Evolutionary conservation across 148 eudicot genomes (phyloP).

Genomic region (Diospyros kaki): DNA sequence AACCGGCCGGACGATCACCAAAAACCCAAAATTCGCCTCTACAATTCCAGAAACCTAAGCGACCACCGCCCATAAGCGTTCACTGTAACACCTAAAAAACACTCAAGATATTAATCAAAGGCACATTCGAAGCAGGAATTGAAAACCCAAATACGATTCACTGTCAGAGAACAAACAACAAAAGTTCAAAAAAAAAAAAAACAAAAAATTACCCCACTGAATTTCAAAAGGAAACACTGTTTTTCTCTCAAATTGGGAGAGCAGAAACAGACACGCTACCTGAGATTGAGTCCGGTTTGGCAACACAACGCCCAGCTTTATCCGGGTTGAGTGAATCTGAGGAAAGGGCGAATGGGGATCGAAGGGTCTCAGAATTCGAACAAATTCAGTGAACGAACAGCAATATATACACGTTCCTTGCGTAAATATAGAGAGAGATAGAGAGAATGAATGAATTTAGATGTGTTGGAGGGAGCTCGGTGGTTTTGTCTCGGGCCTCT

Average conservation of each 20-base stretch:
- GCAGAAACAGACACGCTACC: conserved; percentile 22
- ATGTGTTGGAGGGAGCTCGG: conserved; percentile 26
- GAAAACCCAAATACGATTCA: conserved; percentile 34
- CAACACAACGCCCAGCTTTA: neutral
- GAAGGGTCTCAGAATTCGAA: conserved; percentile 12
- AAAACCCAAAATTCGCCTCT: conserved; percentile 28
- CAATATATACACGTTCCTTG: no score
- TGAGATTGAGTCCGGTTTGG: conserved; percentile 15
- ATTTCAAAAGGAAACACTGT: conserved; percentile 11
- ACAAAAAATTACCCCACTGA: conserved; percentile 12
- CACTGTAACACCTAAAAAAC: conserved; percentile 25
- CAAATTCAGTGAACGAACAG: neutral
- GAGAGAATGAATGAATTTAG: conserved; percentile 5
- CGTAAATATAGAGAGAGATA: neutral
- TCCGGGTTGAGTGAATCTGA: conserved; percentile 15
- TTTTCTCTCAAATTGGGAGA: neutral
- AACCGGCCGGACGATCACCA: conserved; percentile 43
- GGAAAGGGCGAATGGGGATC: conserved; percentile 25
- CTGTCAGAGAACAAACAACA: neutral
- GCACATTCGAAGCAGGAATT: conserved; percentile 11
- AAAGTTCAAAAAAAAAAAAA: conserved; percentile 19
- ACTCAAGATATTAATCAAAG: conserved; percentile 13
- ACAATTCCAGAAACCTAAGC: conserved; percentile 29
- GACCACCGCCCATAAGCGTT: conserved; percentile 53
- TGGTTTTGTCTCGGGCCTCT: conserved; percentile 5